A percentile compares a stretch with the other conserved stretches of the same genome.
phyloP scores from a whole-genome alignment of 495 filamentous ascomycete genomes.

The Penicillium malachiteum region DNA sequence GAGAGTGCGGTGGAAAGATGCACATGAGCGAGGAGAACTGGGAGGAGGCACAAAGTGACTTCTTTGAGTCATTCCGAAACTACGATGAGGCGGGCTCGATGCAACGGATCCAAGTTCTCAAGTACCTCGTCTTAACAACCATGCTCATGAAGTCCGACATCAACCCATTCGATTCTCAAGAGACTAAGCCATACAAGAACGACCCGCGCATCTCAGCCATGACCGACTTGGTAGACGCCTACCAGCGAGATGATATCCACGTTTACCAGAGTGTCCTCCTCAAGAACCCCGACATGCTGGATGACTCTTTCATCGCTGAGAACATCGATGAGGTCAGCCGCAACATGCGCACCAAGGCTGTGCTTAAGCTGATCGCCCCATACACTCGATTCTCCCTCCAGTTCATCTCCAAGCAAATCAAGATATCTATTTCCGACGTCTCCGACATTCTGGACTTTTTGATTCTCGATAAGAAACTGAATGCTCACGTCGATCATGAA shows the following conservation, averaged over 20 bases:
- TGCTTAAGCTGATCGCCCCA: slow-evolving; percentile 89
- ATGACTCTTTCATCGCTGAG: slow-evolving; percentile 95
- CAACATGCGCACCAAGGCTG: slow-evolving; percentile 94
- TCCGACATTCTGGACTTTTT: slow-evolving; percentile 91
- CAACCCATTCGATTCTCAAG: slow-evolving; percentile 98
- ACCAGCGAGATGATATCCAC: slow-evolving; percentile 93
- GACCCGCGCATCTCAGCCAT: slow-evolving; percentile 94
- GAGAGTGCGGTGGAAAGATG: slow-evolving; percentile 99
- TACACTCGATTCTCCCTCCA: slow-evolving; percentile 87
- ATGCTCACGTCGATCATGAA: slow-evolving; percentile 86
- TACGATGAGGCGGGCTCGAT: slow-evolving; percentile 97
- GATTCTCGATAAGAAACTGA: slow-evolving; percentile 83
- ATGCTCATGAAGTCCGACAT: slow-evolving; percentile 99
- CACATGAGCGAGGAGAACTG: slow-evolving; percentile 99
- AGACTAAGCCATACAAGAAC: slow-evolving; percentile 98
- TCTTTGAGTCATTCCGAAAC: slow-evolving; percentile 98
- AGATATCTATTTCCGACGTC: slow-evolving; percentile 80
- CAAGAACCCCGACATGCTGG: slow-evolving; percentile 83
- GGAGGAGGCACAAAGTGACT: slow-evolving; percentile 95
- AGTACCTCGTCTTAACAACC: slow-evolving; percentile 92
- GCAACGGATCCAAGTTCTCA: slow-evolving; percentile 94
- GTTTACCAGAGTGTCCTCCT: slow-evolving; percentile 84
- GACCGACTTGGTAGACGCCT: slow-evolving; percentile 95
- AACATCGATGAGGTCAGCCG: slow-evolving; percentile 99
- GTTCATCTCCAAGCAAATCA: slow-evolving; percentile 83